phyloP scores from a whole-genome alignment of 176 grass and related monocot genomes.

The Saccharum officinarum region DNA sequence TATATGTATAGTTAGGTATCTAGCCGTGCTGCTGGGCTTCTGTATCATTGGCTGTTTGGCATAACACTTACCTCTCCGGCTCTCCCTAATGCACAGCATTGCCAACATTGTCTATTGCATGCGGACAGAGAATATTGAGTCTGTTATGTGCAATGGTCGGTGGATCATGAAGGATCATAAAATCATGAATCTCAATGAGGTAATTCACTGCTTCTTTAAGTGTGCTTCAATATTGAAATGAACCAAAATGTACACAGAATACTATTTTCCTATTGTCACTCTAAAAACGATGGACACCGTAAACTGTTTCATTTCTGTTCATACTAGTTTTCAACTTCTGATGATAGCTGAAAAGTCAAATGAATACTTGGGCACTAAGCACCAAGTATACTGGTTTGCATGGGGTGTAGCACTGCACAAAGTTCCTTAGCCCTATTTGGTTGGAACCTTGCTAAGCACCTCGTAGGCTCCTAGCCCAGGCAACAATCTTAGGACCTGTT shows the following conservation, averaged over 20 bases:
- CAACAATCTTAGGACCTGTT: too few relatives aligned
- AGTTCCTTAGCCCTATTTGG: neutral
- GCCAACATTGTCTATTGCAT: slow-evolving; percentile 61
- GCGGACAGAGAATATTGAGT: slow-evolving; percentile 58
- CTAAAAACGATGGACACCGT: neutral
- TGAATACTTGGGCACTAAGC: neutral
- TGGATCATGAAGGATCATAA: slow-evolving; percentile 57
- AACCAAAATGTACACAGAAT: neutral
- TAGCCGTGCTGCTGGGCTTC: neutral
- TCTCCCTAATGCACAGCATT: slow-evolving; percentile 17
- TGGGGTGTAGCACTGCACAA: neutral
- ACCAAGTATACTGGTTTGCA: neutral
- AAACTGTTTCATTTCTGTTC: neutral
- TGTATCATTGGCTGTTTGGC: neutral
- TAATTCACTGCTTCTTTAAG: slow-evolving; percentile 27
- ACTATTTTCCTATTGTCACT: neutral
- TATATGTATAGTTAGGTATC: neutral
- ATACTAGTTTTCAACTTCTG: neutral
- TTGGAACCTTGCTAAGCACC: neutral
- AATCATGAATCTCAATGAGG: slow-evolving; percentile 52
- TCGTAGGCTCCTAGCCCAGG: too few relatives aligned
- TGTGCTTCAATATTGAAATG: neutral
- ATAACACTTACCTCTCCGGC: neutral
- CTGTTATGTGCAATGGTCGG: slow-evolving; percentile 58
- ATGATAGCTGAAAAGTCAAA: neutral